phyloP scores from a whole-genome alignment of 148 eudicot genomes.

The Cornus controversa region DNA sequence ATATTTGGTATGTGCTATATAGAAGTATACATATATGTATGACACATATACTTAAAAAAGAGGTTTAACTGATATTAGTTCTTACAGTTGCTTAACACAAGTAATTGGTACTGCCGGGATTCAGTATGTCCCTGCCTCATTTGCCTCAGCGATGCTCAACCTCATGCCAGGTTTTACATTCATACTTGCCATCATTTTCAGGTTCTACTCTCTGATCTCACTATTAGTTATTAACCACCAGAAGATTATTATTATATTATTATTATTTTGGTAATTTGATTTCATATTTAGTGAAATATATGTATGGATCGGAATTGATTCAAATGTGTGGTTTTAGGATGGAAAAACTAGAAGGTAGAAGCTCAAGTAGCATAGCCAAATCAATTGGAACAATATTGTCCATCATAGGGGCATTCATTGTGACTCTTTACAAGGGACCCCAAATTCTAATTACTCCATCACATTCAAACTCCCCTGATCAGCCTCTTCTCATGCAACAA shows the following conservation, averaged over 20 bases:
- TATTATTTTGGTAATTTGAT: too few species aligned
- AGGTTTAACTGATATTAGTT: background rate
- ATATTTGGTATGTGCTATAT: background rate
- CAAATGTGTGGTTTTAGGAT: constrained; percentile 34
- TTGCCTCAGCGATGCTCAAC: constrained; percentile 65
- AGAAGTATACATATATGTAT: too few species aligned
- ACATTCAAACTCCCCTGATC: constrained; percentile 23
- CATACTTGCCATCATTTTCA: constrained; percentile 60
- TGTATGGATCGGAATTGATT: background rate
- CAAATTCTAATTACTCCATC: constrained; percentile 32
- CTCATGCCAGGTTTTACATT: constrained; percentile 82
- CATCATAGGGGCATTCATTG: constrained; percentile 44
- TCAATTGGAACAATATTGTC: constrained; percentile 45
- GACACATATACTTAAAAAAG: too few species aligned
- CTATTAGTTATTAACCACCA: background rate
- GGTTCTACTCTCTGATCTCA: constrained; percentile 29
- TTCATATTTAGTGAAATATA: too few species aligned
- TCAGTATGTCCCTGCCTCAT: constrained; percentile 57
- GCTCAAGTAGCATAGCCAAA: constrained; percentile 39
- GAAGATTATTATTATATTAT: too few species aligned
- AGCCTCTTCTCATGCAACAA: constrained; percentile 29
- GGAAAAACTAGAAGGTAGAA: constrained; percentile 44
- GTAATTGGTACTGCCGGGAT: constrained; percentile 60
- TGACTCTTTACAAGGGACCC: constrained; percentile 52
- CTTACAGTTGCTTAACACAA: constrained; percentile 52